phyloP scores from a whole-genome alignment of 495 filamentous ascomycete genomes.

The Rusavskia elegans region DNA sequence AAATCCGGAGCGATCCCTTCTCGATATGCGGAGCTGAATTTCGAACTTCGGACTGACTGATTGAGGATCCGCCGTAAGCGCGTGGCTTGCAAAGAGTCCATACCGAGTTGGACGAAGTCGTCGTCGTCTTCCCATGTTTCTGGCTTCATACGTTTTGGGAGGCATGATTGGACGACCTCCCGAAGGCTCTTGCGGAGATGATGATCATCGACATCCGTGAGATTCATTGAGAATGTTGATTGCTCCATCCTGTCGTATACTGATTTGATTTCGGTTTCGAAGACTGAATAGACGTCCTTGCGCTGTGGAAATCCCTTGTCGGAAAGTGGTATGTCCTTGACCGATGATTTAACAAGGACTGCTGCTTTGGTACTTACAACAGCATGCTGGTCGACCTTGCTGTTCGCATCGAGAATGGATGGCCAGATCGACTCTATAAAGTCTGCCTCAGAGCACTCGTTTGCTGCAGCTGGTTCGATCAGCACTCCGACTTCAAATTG shows the following conservation, averaged over 20 bases:
- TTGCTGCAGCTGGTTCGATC: slow-evolving; percentile 13
- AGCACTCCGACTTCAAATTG: slow-evolving; percentile 21
- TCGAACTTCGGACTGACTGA: neutral
- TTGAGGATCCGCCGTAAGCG: slow-evolving; percentile 14
- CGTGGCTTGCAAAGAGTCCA: slow-evolving; percentile 23
- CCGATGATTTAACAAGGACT: slow-evolving; percentile 14
- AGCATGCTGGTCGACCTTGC: slow-evolving; percentile 17
- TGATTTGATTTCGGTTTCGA: slow-evolving; percentile 16
- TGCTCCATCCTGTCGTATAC: slow-evolving; percentile 15
- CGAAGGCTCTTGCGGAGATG: slow-evolving; percentile 8
- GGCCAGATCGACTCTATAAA: slow-evolving; percentile 18
- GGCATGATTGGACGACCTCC: slow-evolving; percentile 7
- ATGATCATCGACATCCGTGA: neutral
- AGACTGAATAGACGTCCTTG: slow-evolving; percentile 16
- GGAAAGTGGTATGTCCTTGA: slow-evolving; percentile 15
- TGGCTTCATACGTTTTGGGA: slow-evolving; percentile 4
- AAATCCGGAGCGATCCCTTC: neutral
- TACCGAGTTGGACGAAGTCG: slow-evolving; percentile 24
- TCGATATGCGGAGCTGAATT: neutral
- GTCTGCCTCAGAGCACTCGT: neutral
- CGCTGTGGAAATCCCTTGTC: slow-evolving; percentile 23
- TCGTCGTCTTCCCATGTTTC: slow-evolving; percentile 6
- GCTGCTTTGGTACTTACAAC: slow-evolving; percentile 14
- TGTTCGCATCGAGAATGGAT: slow-evolving; percentile 9
- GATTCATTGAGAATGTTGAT: neutral